phyloP scores from a whole-genome alignment of 164 flowering plant species.

The Dillenia suffruticosa region DNA sequence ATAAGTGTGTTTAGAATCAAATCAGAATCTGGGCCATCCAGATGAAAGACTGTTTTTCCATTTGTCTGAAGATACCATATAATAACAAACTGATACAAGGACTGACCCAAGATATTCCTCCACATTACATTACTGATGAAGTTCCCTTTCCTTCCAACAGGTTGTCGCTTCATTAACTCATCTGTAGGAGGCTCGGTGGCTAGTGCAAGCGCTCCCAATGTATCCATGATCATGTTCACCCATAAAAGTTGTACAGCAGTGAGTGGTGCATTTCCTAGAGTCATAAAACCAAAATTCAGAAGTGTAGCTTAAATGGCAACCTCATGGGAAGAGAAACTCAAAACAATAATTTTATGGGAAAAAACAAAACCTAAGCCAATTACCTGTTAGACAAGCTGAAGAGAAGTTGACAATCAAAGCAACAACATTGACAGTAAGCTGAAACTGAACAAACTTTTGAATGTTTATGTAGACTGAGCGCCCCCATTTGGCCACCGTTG shows the following conservation, averaged over 20 bases:
- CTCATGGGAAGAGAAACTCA: not conserved
- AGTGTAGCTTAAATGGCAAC: not conserved
- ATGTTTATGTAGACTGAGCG: constrained; percentile 89
- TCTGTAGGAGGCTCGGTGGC: constrained; percentile 93
- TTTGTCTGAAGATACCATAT: constrained; percentile 81
- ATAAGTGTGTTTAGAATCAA: constrained; percentile 73
- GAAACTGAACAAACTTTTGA: constrained; percentile 93
- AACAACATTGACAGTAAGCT: constrained; percentile 89
- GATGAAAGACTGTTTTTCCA: constrained; percentile 61
- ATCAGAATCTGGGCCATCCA: constrained; percentile 63
- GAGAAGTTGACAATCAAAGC: constrained; percentile 86
- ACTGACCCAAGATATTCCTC: constrained; percentile 91
- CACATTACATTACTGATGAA: constrained; percentile 92
- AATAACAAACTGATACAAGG: constrained; percentile 73
- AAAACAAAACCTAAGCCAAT: not conserved
- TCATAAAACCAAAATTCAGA: constrained; percentile 4
- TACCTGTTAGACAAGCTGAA: constrained; percentile 94
- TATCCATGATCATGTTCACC: constrained; percentile 99
- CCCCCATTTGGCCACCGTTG: constrained; percentile 96
- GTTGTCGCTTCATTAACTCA: constrained; percentile 73
- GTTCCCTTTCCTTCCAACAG: constrained; percentile 91
- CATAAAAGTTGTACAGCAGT: constrained; percentile 95
- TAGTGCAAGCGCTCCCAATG: constrained; percentile 91
- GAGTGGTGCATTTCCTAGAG: constrained; percentile 78
- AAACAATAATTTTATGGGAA: not conserved